Conservation (phyloP, 108 stramenopile species). For the Epithemia pelagica region DNA sequence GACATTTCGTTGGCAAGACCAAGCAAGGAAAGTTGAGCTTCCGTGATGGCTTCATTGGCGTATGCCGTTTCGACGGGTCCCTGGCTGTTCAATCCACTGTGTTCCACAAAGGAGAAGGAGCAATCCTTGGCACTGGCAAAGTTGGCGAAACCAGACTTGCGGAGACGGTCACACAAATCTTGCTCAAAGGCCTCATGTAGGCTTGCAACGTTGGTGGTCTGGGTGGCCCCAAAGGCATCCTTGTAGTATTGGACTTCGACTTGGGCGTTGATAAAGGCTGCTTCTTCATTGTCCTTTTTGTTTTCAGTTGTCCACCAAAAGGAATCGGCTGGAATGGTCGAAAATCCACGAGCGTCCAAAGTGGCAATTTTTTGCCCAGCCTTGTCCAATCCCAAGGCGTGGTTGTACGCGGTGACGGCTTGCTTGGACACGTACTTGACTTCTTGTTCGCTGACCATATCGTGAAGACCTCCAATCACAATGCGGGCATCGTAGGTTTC, state of each 20-base stretch:
- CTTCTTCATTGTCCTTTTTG: neutral
- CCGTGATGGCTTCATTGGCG: too few relatives aligned
- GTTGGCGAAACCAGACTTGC: neutral
- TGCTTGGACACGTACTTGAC: neutral
- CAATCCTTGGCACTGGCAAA: neutral
- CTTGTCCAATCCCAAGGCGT: neutral
- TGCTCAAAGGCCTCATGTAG: neutral
- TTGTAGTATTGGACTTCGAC: neutral
- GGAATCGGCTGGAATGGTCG: neutral
- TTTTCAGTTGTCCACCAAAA: neutral
- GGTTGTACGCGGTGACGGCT: neutral
- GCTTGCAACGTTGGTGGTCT: neutral
- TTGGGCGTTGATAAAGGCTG: neutral
- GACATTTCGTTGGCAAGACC: neutral
- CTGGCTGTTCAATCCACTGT: neutral
- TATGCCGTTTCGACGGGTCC: neutral
- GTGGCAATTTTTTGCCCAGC: neutral
- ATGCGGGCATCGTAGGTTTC: neutral
- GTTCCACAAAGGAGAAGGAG: neutral
- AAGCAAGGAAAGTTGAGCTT: neutral
- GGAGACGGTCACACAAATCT: neutral
- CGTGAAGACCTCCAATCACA: neutral
- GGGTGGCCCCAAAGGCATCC: neutral
- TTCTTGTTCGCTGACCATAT: neutral
- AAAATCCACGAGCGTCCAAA: neutral